phyloP scores from a whole-genome alignment of 306 rosid genomes.

The Inga laurina region DNA sequence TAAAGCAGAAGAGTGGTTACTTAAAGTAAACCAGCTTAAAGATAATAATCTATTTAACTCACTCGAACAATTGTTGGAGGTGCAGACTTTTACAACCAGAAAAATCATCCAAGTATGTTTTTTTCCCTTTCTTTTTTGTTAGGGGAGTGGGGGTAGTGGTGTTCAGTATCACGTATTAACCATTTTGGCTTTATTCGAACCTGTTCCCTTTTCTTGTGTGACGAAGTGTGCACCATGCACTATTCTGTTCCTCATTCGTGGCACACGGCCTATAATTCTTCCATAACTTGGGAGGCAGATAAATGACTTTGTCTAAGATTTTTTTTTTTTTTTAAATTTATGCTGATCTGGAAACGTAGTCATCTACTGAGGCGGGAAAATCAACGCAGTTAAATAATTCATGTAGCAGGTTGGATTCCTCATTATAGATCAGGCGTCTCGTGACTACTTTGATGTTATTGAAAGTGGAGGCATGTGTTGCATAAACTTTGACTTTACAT shows the following conservation, averaged over 20 bases:
- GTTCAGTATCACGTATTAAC: slow-evolving; percentile 14
- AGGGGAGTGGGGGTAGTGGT: background rate
- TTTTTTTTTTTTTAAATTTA: no score
- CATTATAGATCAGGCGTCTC: background rate
- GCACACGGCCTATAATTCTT: background rate
- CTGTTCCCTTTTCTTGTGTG: background rate
- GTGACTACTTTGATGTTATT: background rate
- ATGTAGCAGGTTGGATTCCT: background rate
- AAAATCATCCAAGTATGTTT: slow-evolving; percentile 59
- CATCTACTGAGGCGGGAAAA: background rate
- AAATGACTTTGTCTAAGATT: background rate
- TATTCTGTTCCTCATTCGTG: slow-evolving; percentile 6
- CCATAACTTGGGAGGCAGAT: background rate
- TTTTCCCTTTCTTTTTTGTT: background rate
- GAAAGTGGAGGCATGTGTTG: slow-evolving; percentile 17
- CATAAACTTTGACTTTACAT: slow-evolving; percentile 23
- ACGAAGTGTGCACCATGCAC: background rate
- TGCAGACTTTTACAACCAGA: slow-evolving; percentile 40
- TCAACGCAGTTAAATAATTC: background rate
- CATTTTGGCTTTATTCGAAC: slow-evolving; percentile 17
- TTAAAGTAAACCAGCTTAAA: slow-evolving; percentile 67
- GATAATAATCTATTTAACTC: slow-evolving; percentile 66
- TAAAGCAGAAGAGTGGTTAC: slow-evolving; percentile 75
- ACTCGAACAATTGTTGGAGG: slow-evolving; percentile 66
- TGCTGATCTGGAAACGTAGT: background rate